These are phyloP conservation scores for Oryza meridionalis DNA, from an alignment of 176 grass and related monocot species.

Conservation along the genomic window DNA sequence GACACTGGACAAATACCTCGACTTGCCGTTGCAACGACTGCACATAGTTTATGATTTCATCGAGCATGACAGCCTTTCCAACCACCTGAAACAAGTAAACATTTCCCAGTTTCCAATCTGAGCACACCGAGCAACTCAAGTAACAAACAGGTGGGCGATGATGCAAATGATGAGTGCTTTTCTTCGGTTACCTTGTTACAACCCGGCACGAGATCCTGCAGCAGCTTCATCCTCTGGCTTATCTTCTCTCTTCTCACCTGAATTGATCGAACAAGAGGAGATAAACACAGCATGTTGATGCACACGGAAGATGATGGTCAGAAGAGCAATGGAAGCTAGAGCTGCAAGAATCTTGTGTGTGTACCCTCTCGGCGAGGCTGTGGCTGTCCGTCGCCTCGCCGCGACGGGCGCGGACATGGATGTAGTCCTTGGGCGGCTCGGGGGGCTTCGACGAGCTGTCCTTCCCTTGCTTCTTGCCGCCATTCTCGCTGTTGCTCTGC, in stretches of 20 bases:
- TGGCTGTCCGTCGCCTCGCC: slow-evolving; percentile 98
- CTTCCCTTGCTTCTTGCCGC: slow-evolving; percentile 66
- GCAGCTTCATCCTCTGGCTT: slow-evolving; percentile 96
- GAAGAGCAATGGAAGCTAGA: slow-evolving; percentile 5
- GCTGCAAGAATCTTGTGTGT: slow-evolving; percentile 20
- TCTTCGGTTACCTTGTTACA: slow-evolving; percentile 83
- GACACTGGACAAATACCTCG: slow-evolving; percentile 64
- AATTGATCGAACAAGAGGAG: neutral
- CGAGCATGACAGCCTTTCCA: slow-evolving; percentile 98
- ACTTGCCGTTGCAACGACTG: slow-evolving; percentile 99
- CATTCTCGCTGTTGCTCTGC: slow-evolving; percentile 73
- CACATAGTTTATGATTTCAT: slow-evolving; percentile 99
- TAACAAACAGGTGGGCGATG: slow-evolving; percentile 12
- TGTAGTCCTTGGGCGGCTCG: slow-evolving; percentile 86
- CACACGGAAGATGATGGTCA: neutral
- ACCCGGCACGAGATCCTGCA: slow-evolving; percentile 97
- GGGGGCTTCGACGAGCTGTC: slow-evolving; percentile 46
- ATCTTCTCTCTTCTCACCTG: slow-evolving; percentile 99
- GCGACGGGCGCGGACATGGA: slow-evolving; percentile 93
- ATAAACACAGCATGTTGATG: slow-evolving; percentile 19
- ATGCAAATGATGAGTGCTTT: slow-evolving; percentile 21
- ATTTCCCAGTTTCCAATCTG: slow-evolving; percentile 49
- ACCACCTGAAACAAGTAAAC: slow-evolving; percentile 79
- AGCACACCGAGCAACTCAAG: slow-evolving; percentile 36
- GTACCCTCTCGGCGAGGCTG: slow-evolving; percentile 97